Percentiles rank a stretch among this genome's conserved stretches.
Conservation (phyloP, 495 filamentous ascomycete species). For the Halenospora varia region DNA sequence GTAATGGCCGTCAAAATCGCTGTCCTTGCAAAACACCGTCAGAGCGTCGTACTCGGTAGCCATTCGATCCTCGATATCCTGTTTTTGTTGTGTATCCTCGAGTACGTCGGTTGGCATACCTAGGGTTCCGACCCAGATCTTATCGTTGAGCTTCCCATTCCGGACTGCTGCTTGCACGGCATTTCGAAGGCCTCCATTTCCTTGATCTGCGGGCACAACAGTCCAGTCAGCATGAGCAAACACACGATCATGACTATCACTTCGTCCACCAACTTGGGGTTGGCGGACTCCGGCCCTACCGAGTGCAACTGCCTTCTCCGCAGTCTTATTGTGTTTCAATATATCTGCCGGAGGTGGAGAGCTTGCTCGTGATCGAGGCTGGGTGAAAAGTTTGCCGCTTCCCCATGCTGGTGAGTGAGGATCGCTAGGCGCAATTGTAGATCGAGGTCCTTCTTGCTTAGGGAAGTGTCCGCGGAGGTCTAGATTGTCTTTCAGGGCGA, state of each 20-base stretch:
- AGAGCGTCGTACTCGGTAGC: slow-evolving; percentile 76
- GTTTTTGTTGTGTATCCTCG: slow-evolving; percentile 59
- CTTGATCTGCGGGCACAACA: slow-evolving; percentile 79
- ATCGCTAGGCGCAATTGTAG: slow-evolving; percentile 48
- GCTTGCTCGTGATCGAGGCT: slow-evolving; percentile 67
- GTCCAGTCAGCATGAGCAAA: slow-evolving; percentile 71
- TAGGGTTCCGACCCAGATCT: slow-evolving; percentile 84
- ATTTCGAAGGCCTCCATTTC: slow-evolving; percentile 86
- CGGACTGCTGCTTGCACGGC: slow-evolving; percentile 73
- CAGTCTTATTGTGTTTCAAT: slow-evolving; percentile 55
- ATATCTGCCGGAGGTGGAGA: slow-evolving; percentile 69
- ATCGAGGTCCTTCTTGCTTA: slow-evolving; percentile 27
- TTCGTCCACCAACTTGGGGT: slow-evolving; percentile 37
- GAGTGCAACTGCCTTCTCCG: slow-evolving; percentile 44
- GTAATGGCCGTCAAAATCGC: slow-evolving; percentile 89
- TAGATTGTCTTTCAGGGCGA: slow-evolving; percentile 46
- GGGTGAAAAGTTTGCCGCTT: slow-evolving; percentile 55
- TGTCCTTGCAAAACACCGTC: slow-evolving; percentile 78
- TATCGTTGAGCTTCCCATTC: slow-evolving; percentile 57
- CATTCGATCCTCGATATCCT: slow-evolving; percentile 74
- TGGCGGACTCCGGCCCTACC: slow-evolving; percentile 43
- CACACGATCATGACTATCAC: slow-evolving; percentile 56
- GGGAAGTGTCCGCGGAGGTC: slow-evolving; percentile 41
- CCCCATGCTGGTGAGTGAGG: slow-evolving; percentile 70
- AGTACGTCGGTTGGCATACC: slow-evolving; percentile 89